Conservation (phyloP, 192 early-diverging fungal genomes). For the Coemansia sp. region DNA sequence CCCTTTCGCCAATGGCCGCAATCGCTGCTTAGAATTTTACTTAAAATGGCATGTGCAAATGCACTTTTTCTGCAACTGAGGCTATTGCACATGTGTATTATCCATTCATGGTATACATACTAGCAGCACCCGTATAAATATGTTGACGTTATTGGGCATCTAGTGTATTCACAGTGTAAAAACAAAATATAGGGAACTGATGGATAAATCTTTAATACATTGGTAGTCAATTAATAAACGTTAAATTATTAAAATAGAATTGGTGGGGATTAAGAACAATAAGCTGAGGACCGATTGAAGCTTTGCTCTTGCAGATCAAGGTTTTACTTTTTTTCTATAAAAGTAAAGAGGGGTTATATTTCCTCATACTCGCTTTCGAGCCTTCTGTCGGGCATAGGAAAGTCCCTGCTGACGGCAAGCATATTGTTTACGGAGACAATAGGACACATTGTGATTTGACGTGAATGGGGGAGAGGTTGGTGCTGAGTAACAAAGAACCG, state of each 20-base stretch:
- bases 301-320: neutral
- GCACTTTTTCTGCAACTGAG: neutral
- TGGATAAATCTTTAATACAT: neutral
- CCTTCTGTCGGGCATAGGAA: constrained; percentile 21
- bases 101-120: neutral
- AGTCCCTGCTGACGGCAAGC: constrained; percentile 25
- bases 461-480: neutral
- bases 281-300: neutral
- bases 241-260: neutral
- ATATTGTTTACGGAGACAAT: neutral
- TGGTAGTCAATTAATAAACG: neutral
- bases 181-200: no score
- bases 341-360: neutral
- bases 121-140: neutral
- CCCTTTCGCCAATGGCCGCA: no score
- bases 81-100: no score
- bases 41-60: neutral
- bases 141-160: no score
- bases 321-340: neutral
- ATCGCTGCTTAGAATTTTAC: neutral
- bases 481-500: neutral
- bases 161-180: no score
- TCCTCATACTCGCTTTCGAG: constrained; percentile 23
- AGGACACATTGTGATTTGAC: constrained; percentile 15
- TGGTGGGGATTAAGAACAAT: neutral